Base-by-base conservation (phyloP, 441 rosid species). In the Populus hybrid region DNA sequence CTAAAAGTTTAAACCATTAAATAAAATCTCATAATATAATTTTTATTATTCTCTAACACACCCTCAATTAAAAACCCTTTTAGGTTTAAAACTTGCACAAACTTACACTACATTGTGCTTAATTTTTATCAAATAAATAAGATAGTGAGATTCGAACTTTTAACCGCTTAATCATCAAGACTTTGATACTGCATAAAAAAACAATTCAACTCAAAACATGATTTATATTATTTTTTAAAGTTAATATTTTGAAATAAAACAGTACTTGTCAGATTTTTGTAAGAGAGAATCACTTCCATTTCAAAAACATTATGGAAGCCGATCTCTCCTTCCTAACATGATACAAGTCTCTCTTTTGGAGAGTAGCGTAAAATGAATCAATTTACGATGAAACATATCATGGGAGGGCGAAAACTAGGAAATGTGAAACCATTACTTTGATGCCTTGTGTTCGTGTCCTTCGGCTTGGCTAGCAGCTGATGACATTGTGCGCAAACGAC, bases 401-500 rank as follows among this genome's bases (percentile, higher is more conserved):
- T 68, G 74, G 71, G 40, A 42, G 9, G 24, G 64, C 50, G 21
- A 69, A 31, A 36, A 33, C 71, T n/a, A 7, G 65, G 59, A 69
- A 66, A 3, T 72, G 24, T 29, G 21, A 67, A 28, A 53, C 42
- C 66, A 76, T 77, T 85, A 94, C 83, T 90, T 94, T n/a, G 91
- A 79, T 73, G 89, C 83, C 80, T 88, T 89, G 67, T 87, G 90
- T 78, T 78, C 85, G 3, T 87, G 90, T 74, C 86, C 86, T 86
- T 87, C 90, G 80, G 82, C 79, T 76, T 86, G 92, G 81, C 81
- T 79, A 9, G 96, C 95, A 4, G 89, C 91, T 2, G 88, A 79
- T n/a, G 94, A 88, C 95, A 95, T 86, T 33, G 84, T 81, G 23
- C 97, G 90, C 80, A 95, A 83, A 50, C 88, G 91, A 70, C 88